A percentile compares a stretch with the other conserved stretches of the same genome.
phyloP scores from a whole-genome alignment of 1,284 basidiomycete species.

The Phellopilus nigrolimitatus region DNA sequence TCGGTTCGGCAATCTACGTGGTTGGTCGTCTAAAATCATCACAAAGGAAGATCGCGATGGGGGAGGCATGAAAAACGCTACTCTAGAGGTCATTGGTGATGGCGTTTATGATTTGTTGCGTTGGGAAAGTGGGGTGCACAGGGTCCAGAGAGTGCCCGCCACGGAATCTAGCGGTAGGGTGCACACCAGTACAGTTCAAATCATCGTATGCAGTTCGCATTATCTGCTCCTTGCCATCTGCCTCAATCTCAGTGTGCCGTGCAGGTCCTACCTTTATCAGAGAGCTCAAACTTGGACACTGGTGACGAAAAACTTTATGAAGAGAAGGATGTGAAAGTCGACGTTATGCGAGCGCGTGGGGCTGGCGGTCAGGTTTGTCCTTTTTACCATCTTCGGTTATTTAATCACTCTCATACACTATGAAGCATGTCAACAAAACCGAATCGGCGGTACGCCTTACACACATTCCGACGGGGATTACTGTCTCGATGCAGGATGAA shows the following conservation, averaged over 20 bases:
- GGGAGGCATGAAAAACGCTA: conserved; percentile 79
- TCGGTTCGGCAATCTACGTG: conserved; percentile 52
- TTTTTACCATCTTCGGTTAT: not conserved
- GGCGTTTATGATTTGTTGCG: conserved; percentile 77
- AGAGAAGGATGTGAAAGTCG: conserved; percentile 83
- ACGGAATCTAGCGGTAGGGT: conserved; percentile 86
- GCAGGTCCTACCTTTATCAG: conserved; percentile 76
- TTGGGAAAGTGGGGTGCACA: conserved; percentile 94
- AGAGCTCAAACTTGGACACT: conserved; percentile 38
- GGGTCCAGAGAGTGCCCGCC: conserved; percentile 90
- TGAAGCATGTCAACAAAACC: conserved; percentile 95
- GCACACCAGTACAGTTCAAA: conserved; percentile 90
- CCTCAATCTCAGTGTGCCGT: not conserved
- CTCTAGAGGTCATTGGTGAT: conserved; percentile 75
- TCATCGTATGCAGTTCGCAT: conserved; percentile 57
- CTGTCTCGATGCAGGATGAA: conserved; percentile 98
- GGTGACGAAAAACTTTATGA: conserved; percentile 58
- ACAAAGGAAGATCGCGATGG: conserved; percentile 50
- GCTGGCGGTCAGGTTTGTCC: conserved; percentile 86
- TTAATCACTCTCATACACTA: conserved; percentile 14
- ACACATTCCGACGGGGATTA: conserved; percentile 89
- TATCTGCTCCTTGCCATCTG: not conserved
- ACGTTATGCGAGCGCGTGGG: conserved; percentile 93
- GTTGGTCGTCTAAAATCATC: conserved; percentile 53
- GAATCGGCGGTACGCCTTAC: conserved; percentile 97